Evolutionary conservation across 768 basidiomycete genomes (phyloP), one percentile per base, ranked within the genome.

Genomic region (Auriculariales sp.): DNA sequence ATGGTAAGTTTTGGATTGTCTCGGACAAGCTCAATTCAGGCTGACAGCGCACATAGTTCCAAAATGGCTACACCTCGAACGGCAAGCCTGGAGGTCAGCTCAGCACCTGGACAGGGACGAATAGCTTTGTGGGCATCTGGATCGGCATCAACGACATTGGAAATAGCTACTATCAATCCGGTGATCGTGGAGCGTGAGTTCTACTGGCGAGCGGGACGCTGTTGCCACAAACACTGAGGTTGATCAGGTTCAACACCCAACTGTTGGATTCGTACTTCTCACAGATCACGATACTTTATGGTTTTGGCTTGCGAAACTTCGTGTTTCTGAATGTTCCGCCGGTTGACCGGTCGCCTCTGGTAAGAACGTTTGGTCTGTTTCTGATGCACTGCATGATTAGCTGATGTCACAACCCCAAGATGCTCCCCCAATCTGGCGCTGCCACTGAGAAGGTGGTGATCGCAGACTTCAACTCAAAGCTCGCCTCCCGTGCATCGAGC

Each of bases 71-170:
- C 46, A 30, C 46, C 10, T n/a, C 14, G 14, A 10, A 7, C 28
- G 53, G 14, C 22, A 5, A 7, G 74, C 67, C 1, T 63, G 56
- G 30, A 75, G 74, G 58, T 78, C 79, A 0, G 59, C 67, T 6
- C 61, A 2, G 71, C 74, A 1, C 70, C 73, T 83, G 81, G 82
- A 69, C 70, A 22, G 71, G 71, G 50, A 54, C 58, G 3, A 75
- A 82, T 56, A 58, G 78, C 48, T 56, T 83, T 44, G 83, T 84
- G 61, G 74, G 74, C 0, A 61, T 82, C n/a, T 83, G 72, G 71
- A 81, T 84, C 50, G 81, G 82, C 1, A 77, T 83, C 54, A 83
- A 83, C 56, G 81, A 83, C 55, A 71, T 83, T 56, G 58, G 74
- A 27, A 74, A 74, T 55, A 76, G 72, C 47, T 78, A 68, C 50